A percentile compares a stretch with the other conserved stretches of the same genome.
Conservation (phyloP, 225 moss, liverwort and hornwort species). For the Marchantia polymorpha region DNA sequence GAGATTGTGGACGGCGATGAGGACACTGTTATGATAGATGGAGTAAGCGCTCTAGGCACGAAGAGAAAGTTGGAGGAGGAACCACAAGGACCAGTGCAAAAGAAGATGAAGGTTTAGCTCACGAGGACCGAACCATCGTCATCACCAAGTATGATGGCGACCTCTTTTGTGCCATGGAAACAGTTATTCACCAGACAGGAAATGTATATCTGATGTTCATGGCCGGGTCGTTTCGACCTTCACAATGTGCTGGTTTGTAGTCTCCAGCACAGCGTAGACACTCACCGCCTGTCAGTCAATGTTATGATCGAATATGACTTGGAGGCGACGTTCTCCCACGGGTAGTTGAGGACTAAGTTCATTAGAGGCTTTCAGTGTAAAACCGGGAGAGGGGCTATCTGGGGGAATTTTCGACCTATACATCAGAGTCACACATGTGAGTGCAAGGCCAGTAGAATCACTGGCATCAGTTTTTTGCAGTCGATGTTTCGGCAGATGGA, state of each 20-base stretch:
- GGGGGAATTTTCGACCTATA: neutral
- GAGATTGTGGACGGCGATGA: constrained; percentile 12
- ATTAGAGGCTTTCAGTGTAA: neutral
- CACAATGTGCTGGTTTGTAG: neutral
- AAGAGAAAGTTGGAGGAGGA: constrained; percentile 26
- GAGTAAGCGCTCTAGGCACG: neutral
- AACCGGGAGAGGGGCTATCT: neutral
- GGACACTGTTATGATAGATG: constrained; percentile 21
- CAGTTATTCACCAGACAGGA: neutral
- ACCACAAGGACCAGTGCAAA: constrained; percentile 11
- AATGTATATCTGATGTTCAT: neutral
- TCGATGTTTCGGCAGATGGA: neutral
- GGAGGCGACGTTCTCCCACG: neutral
- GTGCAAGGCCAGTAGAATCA: neutral
- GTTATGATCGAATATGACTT: neutral
- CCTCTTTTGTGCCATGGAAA: no score
- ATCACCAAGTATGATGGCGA: neutral
- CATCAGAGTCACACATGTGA: no score
- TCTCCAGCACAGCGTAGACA: no score
- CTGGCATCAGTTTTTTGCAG: neutral
- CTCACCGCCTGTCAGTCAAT: neutral
- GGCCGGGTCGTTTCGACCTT: no score
- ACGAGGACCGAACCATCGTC: no score
- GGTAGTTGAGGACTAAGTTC: neutral
- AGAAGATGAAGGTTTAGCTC: constrained; percentile 1